Conservation (phyloP, 1,284 basidiomycete genomes). For the Ceratobasidium sp. region DNA sequence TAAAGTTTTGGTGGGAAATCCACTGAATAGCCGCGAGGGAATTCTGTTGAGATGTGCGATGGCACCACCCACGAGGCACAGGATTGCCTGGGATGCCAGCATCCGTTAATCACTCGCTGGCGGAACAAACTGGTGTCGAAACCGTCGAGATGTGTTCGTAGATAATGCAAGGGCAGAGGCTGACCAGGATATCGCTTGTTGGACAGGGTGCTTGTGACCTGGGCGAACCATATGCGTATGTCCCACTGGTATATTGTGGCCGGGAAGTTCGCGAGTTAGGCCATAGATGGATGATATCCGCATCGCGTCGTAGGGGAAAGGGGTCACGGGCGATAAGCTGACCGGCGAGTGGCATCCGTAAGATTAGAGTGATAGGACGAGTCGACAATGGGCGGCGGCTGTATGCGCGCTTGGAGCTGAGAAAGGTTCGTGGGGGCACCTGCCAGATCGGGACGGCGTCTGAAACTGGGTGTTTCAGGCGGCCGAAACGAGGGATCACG, state of each 20-base stretch:
- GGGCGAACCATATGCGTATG: not conserved
- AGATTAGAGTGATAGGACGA: no score
- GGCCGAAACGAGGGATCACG: constrained; percentile 12
- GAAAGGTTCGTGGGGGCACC: constrained; percentile 23
- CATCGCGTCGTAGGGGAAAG: not conserved
- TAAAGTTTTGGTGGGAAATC: no score
- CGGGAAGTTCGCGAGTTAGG: not conserved
- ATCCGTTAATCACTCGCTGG: constrained; percentile 25
- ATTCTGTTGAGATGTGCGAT: not conserved
- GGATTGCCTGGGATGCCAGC: not conserved
- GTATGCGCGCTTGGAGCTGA: constrained; percentile 11
- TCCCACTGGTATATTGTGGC: not conserved
- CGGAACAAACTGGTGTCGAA: not conserved
- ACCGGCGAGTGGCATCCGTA: not conserved
- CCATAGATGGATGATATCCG: constrained; percentile 28
- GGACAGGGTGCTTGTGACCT: constrained; percentile 4
- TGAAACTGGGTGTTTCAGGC: constrained; percentile 41
- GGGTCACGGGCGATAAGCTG: not conserved
- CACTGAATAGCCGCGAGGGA: no score
- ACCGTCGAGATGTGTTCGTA: not conserved
- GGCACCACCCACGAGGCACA: not conserved
- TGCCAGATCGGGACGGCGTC: constrained; percentile 14
- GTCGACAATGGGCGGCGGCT: not conserved
- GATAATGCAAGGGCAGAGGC: not conserved
- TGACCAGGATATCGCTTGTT: constrained; percentile 18